Evolutionary conservation across 2,329 filamentous ascomycete genomes (phyloP).

Genomic region (Orbilia javanica): DNA sequence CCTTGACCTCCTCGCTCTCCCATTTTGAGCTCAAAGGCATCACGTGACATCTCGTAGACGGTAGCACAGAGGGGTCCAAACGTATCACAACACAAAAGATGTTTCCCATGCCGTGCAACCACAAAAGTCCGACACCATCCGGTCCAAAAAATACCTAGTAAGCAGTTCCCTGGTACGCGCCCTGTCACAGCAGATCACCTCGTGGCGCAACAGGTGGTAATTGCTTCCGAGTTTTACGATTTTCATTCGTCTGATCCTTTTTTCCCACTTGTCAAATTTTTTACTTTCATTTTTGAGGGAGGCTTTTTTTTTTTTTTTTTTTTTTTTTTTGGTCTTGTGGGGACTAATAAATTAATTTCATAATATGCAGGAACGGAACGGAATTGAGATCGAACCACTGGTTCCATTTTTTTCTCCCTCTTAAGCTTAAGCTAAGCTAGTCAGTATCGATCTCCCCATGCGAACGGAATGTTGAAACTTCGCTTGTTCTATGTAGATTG

Average conservation of each 20-base stretch:
- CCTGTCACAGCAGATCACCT: neutral
- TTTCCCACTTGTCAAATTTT: neutral
- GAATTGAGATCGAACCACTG: neutral
- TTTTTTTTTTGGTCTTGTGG: no score
- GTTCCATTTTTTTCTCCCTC: neutral
- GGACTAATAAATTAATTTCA: constrained; percentile 2
- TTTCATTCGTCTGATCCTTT: neutral
- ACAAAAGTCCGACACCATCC: constrained; percentile 2
- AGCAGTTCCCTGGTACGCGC: neutral
- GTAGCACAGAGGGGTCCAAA: neutral
- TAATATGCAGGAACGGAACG: constrained; percentile 15
- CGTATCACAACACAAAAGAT: neutral
- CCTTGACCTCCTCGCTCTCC: no score
- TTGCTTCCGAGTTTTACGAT: neutral
- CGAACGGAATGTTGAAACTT: constrained; percentile 19
- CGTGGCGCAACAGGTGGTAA: constrained; percentile 12
- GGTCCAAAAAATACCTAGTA: constrained; percentile 6
- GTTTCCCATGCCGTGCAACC: neutral
- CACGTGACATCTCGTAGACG: neutral
- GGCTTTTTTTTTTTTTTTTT: no score
- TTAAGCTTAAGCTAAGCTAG: neutral
- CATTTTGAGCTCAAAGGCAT: neutral
- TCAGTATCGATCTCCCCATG: neutral
- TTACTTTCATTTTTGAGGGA: no score
- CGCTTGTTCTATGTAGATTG: constrained; percentile 20